Evolutionary conservation across 768 basidiomycete species (phyloP), one percentile per base, ranked within the genome.

Genomic region (Trametes punicea): DNA sequence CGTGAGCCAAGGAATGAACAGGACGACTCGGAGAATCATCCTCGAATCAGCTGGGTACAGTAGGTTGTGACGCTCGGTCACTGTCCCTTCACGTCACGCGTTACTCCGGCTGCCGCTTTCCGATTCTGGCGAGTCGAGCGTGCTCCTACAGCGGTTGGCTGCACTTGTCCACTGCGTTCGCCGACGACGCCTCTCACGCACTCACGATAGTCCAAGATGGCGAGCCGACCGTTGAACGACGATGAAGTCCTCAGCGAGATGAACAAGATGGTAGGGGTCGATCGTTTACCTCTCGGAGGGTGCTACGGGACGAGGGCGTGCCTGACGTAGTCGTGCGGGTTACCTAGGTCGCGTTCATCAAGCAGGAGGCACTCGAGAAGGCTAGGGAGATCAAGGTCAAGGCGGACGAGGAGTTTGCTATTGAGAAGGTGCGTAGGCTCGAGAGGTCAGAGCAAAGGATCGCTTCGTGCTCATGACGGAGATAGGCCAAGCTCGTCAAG

Each of bases 341-440:
- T 4, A 31, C 60, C 29, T 70, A 96, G 95, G 92, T 96, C 44
- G 87, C 93, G 50, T 98, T 98, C 79, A 98, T 98, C 81, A 96
- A 92, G 74, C 97, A 98, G 69, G 97, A 99, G 73, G 96, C 96
- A 4, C 72, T 91, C 62, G 96, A 99, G 77, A 99, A 99, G 75
- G 95, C 93, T 1, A 79, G 97, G 7, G 97, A 99, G 74, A 94
- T 99, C 59, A 87, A 82, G 61, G 93, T 98, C 57, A 99, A 99
- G 72, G 96, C 97, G 0, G 94, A 99, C 60, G 95, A 98, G 71
- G 96, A 99, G 75, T 98, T 98, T 69, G 90, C 96, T 18, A 98
- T 99, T 63, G 97, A 99, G 72, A 99, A 99, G 83, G 95, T 86
- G 38, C 34, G 64, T 55, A 26, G 7, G 10, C 16, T 26, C 11